These are phyloP conservation scores for Lolium perenne DNA, from an alignment of 176 grass and related monocot genomes.

Conservation along the genomic window DNA sequence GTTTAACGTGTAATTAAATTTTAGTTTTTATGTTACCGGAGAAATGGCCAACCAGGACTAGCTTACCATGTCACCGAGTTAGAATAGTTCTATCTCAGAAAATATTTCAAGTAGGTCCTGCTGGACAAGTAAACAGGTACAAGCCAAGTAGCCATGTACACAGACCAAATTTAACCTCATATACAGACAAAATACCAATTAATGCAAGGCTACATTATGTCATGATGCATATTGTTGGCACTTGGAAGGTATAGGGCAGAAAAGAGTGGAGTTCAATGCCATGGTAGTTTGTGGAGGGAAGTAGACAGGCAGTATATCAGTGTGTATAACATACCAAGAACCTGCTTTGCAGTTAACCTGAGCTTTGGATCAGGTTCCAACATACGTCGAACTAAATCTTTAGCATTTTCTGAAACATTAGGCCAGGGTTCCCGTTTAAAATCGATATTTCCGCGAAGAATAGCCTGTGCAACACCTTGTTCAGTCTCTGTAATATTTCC, in stretches of 20 bases:
- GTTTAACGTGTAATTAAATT: background rate
- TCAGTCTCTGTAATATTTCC: constrained; percentile 83
- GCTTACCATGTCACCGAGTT: background rate
- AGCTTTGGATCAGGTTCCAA: constrained; percentile 94
- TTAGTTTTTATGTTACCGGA: background rate
- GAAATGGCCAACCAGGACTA: background rate
- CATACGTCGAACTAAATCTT: constrained; percentile 91
- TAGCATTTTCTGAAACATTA: constrained; percentile 98
- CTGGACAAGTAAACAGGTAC: background rate
- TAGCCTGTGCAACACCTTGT: constrained; percentile 97
- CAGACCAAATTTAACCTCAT: background rate
- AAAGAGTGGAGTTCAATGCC: background rate
- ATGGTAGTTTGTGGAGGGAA: background rate
- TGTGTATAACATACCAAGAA: constrained; percentile 70
- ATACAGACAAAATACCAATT: constrained; percentile 7
- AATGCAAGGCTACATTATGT: constrained; percentile 22
- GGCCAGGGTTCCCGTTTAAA: constrained; percentile 98
- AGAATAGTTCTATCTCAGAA: background rate
- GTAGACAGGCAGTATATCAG: constrained; percentile 8
- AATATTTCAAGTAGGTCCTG: constrained; percentile 1
- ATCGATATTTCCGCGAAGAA: constrained; percentile 94
- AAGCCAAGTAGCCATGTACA: background rate
- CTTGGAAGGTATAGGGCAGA: background rate
- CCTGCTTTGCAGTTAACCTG: constrained; percentile 95
- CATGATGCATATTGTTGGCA: background rate